Evolutionary conservation across 768 basidiomycete genomes (phyloP), one percentile per base, ranked within the genome.

Genomic region (Amanita rubescens): DNA sequence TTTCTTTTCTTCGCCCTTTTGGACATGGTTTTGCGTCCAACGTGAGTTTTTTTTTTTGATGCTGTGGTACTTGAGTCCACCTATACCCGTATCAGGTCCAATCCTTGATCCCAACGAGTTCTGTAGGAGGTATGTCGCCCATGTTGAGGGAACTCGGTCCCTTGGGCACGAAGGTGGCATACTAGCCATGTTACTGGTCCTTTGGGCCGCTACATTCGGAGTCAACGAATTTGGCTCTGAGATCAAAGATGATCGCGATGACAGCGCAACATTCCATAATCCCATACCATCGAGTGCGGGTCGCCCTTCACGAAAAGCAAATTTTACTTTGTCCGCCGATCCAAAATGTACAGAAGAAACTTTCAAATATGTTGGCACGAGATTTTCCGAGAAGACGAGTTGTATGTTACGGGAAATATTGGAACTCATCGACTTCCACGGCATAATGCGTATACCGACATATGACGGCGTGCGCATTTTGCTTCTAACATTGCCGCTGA

Each of bases 141-240:
- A 85, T 62, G 65, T 67, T 53, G 81, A 87, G 55, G 85, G 85
- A 0, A 70, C 75, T 3, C 75, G 79, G 15, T 68, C 78, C 14
- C 77, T 95, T 10, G 77, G 80, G n/a, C 73, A 79, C 45, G 84
- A 90, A 58, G 92, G 85, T 11, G 79, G 80, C 38, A 78, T 95
- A 53, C 75, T 96, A 37, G 77, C 84, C 17, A 86, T 89, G 76
- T 68, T 90, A 27, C 75, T 95, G 19, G 89, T 89, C 41, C 81
- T 87, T 19, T 96, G 92, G 92, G 94, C 91, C 0, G 80, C 84
- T 3, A 91, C 90, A 35, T 94, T 90, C 65, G 94, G 94, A 37
- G 71, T 95, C 43, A 81, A 94, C 65, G 89, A 92, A 60, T 76
- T 73, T 39, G 94, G 92, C 34, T 49, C 53, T 30, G 49, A 55